Base-by-base conservation (phyloP, 108 stramenopile species). In the Pseudonitzschia delicatissima region DNA sequence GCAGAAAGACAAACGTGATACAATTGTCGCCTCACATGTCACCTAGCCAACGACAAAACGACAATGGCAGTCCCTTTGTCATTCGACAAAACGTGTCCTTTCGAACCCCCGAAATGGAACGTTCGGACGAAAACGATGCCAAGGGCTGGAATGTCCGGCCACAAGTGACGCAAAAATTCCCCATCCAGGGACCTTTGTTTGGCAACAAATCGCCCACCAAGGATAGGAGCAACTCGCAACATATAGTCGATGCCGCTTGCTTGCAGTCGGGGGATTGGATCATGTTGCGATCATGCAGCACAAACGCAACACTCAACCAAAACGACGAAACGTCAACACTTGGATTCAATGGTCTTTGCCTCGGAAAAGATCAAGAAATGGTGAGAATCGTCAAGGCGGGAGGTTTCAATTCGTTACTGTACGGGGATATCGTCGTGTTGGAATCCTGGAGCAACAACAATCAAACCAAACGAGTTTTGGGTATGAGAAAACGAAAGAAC, bases 381-480 rank as follows among this genome's bases (percentile, higher is more conserved):
- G 44, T 74, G 58, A 21, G 64, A 60, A 31, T 67, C 57, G 29
- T 79, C 86, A 36, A 86, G 67, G 8, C 66, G 57, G 67, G 83
- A 87, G 18, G 73, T 74, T 34, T 80, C 58, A 32, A 82, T 49
- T 4, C 23, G 2, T 55, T 73, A 15, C 11, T 44, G 31, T 27
- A 55, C 17, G 73, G 73, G 1, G 73, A 74, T 44, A 45, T 64
- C 8, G 62, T 71, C 1, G 4, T 44, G 20, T 31, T 71, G 23
- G 25, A 45, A 12, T 18, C 42, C 6, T 26, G 12, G 2, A 50
- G 49, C 0, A 18, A 21, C 3, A 18, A 9, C 7, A 18, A 48
- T 48, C 21, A 31, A 11, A 25, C 23, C 8, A 32, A 34, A 15
- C 44, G 9, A 9, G 50, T 40, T 36, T 62, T 67, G 29, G 65